Base-by-base conservation (phyloP, 1,139 yeast species). In the Candida smagusa region DNA sequence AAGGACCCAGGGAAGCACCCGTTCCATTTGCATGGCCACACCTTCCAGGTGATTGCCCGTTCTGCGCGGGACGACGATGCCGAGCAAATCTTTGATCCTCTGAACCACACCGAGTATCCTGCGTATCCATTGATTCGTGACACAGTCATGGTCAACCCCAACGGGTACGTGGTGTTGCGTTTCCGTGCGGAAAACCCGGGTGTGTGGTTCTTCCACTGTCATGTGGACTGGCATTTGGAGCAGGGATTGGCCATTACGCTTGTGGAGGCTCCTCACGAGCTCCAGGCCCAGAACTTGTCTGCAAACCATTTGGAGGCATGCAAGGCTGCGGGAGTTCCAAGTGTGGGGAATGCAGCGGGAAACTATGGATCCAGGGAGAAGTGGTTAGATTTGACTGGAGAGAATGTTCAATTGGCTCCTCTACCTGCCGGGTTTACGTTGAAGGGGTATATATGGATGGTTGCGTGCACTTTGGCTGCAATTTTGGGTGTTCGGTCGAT, bases 151-250 rank as follows among this genome's bases (percentile, higher is more conserved):
- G 79, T 83, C 22, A 74, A 78, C 43, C 78, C 85, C 28, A 79
- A 81, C 48, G 85, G 89, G 0, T 75, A 79, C 50, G 54, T 80
- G 34, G 88, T 82, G 3, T 47, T 84, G 34, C 67, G 94, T 54
- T 83, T 84, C 58, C 74, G 66, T 49, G 88, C 95, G 36, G 79
- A 83, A 53, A 86, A 87, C 59, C 96, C 96, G 22, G 96, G 96
- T 53, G 88, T 86, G 30, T 87, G 95, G 95, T 72, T 84, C 54
- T 88, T 88, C 86, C 96, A 88, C 60, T 89, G 96, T 65, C 96
- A 88, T 54, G 82, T 88, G 48, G 96, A 88, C 54, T 88, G 96
- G 96, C 96, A 88, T 67, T 74, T 88, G 68, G 81, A 79, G 52
- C 96, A 87, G 63, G 96, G 96, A 44, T 72, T 88, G 44, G 90